phyloP scores from a whole-genome alignment of 2,329 filamentous ascomycete species.

The Penicillium corylophilum region DNA sequence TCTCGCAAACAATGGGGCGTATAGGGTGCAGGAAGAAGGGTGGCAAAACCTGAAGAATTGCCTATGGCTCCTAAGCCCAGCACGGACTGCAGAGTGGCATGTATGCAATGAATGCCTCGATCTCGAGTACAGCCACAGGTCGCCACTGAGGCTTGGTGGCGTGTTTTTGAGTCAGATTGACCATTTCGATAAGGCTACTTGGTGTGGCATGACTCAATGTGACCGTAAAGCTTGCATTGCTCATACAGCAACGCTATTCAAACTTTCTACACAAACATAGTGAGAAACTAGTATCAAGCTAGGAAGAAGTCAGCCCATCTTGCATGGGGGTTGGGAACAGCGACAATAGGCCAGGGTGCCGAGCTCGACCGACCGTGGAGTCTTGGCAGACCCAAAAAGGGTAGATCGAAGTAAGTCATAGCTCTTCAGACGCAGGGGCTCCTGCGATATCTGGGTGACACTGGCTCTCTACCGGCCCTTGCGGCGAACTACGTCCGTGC shows the following conservation, averaged over 20 bases:
- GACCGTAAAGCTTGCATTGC: conserved; percentile 10
- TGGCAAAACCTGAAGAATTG: conserved; percentile 10
- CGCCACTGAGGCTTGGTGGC: conserved; percentile 13
- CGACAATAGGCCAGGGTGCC: background rate
- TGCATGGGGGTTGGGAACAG: background rate
- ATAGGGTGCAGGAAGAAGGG: background rate
- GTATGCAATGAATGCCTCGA: conserved; percentile 6
- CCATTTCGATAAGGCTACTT: conserved; percentile 5
- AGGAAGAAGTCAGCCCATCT: background rate
- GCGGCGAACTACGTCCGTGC: conserved; percentile 26
- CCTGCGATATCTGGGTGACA: conserved; percentile 15
- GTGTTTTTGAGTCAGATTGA: conserved; percentile 1
- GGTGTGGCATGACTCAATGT: conserved; percentile 19
- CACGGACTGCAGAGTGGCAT: conserved; percentile 6
- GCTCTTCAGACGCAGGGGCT: conserved; percentile 21
- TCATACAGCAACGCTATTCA: conserved; percentile 10
- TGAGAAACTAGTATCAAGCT: background rate
- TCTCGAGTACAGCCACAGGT: conserved; percentile 14
- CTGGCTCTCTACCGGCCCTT: conserved; percentile 24
- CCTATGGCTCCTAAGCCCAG: background rate
- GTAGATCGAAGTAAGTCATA: conserved; percentile 9
- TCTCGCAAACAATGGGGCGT: background rate
- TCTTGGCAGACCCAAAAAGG: conserved; percentile 5
- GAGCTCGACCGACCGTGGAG: background rate
- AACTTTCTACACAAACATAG: conserved; percentile 7